Evolutionary conservation across 1,139 yeast genomes (phyloP).

Genomic region (Lizanozyma gosingica): DNA sequence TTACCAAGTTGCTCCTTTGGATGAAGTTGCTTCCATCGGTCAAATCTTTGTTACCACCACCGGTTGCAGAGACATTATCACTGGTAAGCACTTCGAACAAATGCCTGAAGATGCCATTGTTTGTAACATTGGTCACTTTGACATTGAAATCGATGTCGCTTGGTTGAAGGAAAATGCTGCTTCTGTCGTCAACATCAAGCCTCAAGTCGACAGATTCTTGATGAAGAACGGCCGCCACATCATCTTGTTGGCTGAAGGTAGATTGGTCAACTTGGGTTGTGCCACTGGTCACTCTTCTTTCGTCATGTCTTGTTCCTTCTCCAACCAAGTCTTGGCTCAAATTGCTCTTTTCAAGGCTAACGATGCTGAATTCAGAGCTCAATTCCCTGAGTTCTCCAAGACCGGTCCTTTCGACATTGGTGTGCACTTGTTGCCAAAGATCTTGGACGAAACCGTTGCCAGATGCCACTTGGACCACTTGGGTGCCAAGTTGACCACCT

Average conservation of each 20-base stretch:
- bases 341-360: slow-evolving; percentile 93
- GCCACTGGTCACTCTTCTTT: slow-evolving; percentile 99
- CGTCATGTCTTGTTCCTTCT: slow-evolving; percentile 99
- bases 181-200: slow-evolving; percentile 93
- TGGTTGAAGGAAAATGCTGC: slow-evolving; percentile 91
- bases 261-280: slow-evolving; percentile 99
- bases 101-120: slow-evolving; percentile 99
- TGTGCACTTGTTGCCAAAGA: slow-evolving; percentile 97
- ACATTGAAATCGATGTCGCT: slow-evolving; percentile 98
- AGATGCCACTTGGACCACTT: slow-evolving; percentile 94
- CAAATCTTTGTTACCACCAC: slow-evolving; percentile 99
- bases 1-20: slow-evolving; percentile 95
- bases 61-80: slow-evolving; percentile 98
- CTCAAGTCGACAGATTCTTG: slow-evolving; percentile 98
- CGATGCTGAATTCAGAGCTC: slow-evolving; percentile 70
- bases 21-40: slow-evolving; percentile 86
- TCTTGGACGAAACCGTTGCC: slow-evolving; percentile 98
- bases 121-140: slow-evolving; percentile 99
- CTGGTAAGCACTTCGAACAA: slow-evolving; percentile 73
- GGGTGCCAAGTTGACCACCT: slow-evolving; percentile 80
- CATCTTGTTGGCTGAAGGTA: slow-evolving; percentile 97
- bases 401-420: slow-evolving; percentile 87
- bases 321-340: slow-evolving; percentile 99
- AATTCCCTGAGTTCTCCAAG: slow-evolving; percentile 86
- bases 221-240: slow-evolving; percentile 87